Base-by-base conservation (phyloP, 441 rosid species). In the Mallotus japonicus region DNA sequence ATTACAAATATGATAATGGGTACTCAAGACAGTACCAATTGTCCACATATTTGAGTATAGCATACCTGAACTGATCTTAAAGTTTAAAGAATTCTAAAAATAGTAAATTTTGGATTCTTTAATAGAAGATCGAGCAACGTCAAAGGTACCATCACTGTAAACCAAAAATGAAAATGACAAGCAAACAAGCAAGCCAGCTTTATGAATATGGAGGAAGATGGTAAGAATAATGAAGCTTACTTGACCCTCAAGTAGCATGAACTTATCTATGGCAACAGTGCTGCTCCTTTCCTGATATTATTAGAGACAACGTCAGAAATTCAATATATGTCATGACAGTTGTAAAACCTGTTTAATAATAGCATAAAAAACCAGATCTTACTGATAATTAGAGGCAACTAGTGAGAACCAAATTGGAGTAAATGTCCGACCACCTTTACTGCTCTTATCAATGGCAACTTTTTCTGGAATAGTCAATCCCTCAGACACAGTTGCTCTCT, bases 211-310 rank as follows among this genome's bases (percentile, higher is more conserved):
- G 64, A 54, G 14, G 24, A 15, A 67, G 44, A 50, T 10, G 37
- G n/a, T 20, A 60, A 56, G 55, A 19, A 34, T 3, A 16, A n/a
- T 11, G 55, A 42, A 60, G 87, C 92, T 88, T 77, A 88, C 92
- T 87, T 87, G 64, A 88, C 83, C 86, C 91, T 87, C 86, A 90
- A 75, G 86, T 85, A 90, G 78, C 86, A 71, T 37, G 91, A 77
- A 64, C 91, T 73, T 81, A 90, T 81, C 79, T 88, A 90, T 2
- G 92, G 92, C 84, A 90, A 83, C 62, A 87, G 82, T 61, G 72
- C 76, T 24, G 66, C 74, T 47, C 80, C 91, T 70, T 78, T 82
- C 91, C 95, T 90, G 83, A 53, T 80, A 62, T 75, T 72, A 75
- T 76, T 70, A 62, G 34, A 32, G 37, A 76, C 72, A 67, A 24